Percentiles rank a stretch among this genome's conserved stretches.
These are phyloP conservation scores for Gracilaria gracilis DNA, from an alignment of 23 red algal genomes.

Conservation along the genomic window DNA sequence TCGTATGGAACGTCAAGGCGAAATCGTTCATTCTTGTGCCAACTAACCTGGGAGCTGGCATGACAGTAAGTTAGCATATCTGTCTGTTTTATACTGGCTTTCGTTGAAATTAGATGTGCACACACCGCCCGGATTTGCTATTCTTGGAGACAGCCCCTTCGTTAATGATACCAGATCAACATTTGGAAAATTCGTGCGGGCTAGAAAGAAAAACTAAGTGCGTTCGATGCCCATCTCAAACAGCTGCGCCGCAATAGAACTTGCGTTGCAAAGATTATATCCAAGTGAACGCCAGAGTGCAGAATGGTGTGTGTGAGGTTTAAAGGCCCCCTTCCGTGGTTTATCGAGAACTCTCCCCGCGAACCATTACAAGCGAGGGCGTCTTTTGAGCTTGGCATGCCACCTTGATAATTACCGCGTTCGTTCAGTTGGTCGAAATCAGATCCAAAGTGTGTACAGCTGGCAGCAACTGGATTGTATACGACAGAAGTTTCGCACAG, in stretches of 20 bases:
- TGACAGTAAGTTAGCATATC: constrained; percentile 41
- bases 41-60: constrained; percentile 55
- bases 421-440: too few relatives aligned
- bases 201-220: constrained; percentile 6
- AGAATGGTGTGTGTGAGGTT: not conserved
- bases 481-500: too few relatives aligned
- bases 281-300: not conserved
- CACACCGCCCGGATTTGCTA: constrained; percentile 38
- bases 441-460: too few relatives aligned
- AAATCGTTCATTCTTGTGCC: constrained; percentile 19
- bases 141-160: constrained; percentile 26
- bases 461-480: too few relatives aligned
- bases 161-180: constrained; percentile 14
- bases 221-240: too few relatives aligned
- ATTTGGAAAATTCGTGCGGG: not conserved
- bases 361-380: not conserved
- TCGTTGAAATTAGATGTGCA: constrained; percentile 1
- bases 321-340: not conserved
- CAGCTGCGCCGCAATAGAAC: too few relatives aligned
- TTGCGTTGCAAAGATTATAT: not conserved
- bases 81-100: constrained; percentile 34
- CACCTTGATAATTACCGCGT: too few relatives aligned
- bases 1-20: too few relatives aligned
- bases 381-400: too few relatives aligned
- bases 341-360: not conserved